Evolutionary conservation across 1,139 yeast genomes (phyloP).

Genomic region (Casaregolazyma suthepensis): DNA sequence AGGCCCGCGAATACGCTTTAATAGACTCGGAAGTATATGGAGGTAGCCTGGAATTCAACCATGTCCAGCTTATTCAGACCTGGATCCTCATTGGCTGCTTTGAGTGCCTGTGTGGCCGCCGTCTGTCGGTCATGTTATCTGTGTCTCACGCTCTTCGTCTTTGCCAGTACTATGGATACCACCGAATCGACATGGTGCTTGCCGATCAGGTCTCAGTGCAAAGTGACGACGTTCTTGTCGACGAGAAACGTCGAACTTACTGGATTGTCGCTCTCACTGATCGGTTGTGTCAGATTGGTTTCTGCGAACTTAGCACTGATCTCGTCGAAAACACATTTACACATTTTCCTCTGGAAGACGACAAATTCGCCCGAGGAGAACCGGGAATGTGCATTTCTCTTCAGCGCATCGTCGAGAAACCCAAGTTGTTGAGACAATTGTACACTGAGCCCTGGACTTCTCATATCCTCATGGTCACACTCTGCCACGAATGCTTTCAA

Average conservation of each 20-base stretch:
- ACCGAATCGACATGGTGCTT: not conserved
- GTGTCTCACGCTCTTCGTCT: not conserved
- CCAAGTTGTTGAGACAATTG: not conserved
- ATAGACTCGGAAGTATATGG: not conserved
- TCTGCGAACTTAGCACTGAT: not conserved
- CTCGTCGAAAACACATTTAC: not conserved
- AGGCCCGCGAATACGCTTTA: conserved; percentile 1
- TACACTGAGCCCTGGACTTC: not conserved
- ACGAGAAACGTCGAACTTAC: conserved; percentile 4
- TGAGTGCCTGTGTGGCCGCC: not conserved
- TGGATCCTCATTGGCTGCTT: not conserved
- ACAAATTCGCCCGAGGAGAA: conserved; percentile 1
- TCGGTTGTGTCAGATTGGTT: not conserved
- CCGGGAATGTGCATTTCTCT: not conserved
- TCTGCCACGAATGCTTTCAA: not conserved
- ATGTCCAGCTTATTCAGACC: not conserved
- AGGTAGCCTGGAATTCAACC: not conserved
- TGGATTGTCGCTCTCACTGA: not conserved
- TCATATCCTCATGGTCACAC: not conserved
- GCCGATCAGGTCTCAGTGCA: not conserved
- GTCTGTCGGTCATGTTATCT: not conserved
- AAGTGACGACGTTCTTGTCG: not conserved
- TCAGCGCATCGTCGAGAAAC: not conserved
- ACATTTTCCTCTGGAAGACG: conserved; percentile 3
- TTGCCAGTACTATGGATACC: not conserved